Conservation (phyloP, 768 basidiomycete genomes). For the Leccinum arenicola region DNA sequence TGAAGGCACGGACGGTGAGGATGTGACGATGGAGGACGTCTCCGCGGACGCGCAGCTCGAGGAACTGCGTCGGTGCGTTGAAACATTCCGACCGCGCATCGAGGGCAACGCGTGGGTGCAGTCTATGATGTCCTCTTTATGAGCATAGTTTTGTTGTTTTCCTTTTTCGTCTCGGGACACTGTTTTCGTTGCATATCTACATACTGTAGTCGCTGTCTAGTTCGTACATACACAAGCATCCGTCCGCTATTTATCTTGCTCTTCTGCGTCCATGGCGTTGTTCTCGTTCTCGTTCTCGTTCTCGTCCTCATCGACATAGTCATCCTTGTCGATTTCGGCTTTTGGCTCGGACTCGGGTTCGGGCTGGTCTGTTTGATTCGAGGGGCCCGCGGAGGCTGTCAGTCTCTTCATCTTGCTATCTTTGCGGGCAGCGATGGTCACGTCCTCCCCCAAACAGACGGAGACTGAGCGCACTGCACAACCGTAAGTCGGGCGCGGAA, state of each 20-base stretch:
- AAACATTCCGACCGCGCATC: constrained; percentile 63
- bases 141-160: constrained; percentile 2
- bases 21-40: constrained; percentile 52
- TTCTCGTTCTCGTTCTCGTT: constrained; percentile 6
- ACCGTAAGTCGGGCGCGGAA: not conserved
- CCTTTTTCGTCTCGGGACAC: constrained; percentile 1
- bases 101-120: constrained; percentile 80
- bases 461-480: constrained; percentile 74
- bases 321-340: not conserved
- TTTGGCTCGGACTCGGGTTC: not conserved
- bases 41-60: constrained; percentile 36
- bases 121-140: constrained; percentile 48
- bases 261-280: constrained; percentile 13
- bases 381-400: not conserved
- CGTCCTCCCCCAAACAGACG: constrained; percentile 78
- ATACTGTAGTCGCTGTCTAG: constrained; percentile 8
- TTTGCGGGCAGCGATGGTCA: constrained; percentile 52
- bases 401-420: constrained; percentile 26
- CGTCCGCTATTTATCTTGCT: constrained; percentile 8
- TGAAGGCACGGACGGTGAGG: constrained; percentile 37
- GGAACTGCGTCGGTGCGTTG: constrained; percentile 58
- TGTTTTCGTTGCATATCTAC: not conserved
- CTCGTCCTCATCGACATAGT: constrained; percentile 3
- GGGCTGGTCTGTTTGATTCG: not conserved
- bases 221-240: constrained; percentile 9